These are phyloP conservation scores for Podospora pseudoanserina DNA, from an alignment of 495 filamentous ascomycete species.

Conservation along the genomic window DNA sequence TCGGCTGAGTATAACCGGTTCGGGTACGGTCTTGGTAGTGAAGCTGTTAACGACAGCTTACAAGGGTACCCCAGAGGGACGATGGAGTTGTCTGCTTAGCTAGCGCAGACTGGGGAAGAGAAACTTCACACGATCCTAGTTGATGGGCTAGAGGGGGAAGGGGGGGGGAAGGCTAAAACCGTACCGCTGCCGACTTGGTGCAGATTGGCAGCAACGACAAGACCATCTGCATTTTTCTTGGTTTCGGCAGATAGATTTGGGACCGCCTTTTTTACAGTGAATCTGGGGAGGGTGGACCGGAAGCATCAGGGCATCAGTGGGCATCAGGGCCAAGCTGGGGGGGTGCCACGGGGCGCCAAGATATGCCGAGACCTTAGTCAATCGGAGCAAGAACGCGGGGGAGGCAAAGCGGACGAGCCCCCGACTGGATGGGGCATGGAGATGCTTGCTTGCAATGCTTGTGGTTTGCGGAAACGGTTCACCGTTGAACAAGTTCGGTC, in stretches of 20 bases:
- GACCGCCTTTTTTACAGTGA: conserved; percentile 3
- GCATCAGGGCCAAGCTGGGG: background rate
- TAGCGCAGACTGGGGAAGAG: background rate
- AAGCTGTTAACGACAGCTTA: conserved; percentile 2
- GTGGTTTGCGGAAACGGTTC: background rate
- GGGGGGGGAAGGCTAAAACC: background rate
- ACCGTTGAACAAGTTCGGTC: conserved; percentile 1
- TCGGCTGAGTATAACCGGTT: conserved; percentile 14
- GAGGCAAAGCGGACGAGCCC: conserved; percentile 1
- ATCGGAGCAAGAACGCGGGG: conserved; percentile 15
- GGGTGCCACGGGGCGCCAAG: conserved; percentile 14
- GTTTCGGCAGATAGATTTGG: conserved; percentile 19
- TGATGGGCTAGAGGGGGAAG: background rate
- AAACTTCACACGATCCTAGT: background rate
- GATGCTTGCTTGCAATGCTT: background rate
- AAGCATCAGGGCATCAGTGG: background rate
- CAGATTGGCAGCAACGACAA: background rate
- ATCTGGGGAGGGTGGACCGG: conserved; percentile 3
- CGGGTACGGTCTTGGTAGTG: conserved; percentile 7
- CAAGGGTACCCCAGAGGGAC: background rate
- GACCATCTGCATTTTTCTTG: background rate
- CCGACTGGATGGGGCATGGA: background rate
- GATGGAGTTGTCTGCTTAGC: background rate
- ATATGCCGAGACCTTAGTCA: background rate
- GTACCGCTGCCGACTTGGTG: background rate